Evolutionary conservation across 1,284 basidiomycete species (phyloP).

Genomic region (Inonotus hispidus): DNA sequence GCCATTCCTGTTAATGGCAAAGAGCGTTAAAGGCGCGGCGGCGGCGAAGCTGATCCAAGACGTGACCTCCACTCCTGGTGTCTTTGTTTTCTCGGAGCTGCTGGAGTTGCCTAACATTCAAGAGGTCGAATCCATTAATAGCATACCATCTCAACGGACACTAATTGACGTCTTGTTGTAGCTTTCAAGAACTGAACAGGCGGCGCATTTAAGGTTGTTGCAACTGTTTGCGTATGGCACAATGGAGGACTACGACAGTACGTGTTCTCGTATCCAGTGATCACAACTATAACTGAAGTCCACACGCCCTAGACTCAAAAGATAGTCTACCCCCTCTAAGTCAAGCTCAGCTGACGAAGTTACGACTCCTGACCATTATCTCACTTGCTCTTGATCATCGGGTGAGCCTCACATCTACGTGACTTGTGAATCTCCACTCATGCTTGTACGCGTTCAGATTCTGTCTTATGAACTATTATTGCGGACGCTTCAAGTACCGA

Average conservation of each 20-base stretch:
- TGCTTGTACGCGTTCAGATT: conserved; percentile 41
- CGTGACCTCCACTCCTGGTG: conserved; percentile 81
- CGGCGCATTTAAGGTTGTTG: conserved; percentile 58
- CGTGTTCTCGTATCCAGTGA: conserved; percentile 14
- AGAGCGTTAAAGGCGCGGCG: conserved; percentile 84
- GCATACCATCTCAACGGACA: no score
- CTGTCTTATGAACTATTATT: conserved; percentile 69
- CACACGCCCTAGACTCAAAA: conserved; percentile 48
- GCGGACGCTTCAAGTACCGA: conserved; percentile 61
- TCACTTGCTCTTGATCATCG: conserved; percentile 69
- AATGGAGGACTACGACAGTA: conserved; percentile 68
- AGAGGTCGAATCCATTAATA: conserved; percentile 47
- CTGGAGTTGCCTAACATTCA: conserved; percentile 77
- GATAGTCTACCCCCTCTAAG: conserved; percentile 64
- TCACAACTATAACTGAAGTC: not conserved
- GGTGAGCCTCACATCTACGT: conserved; percentile 39
- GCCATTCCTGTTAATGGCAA: conserved; percentile 85
- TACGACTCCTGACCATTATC: conserved; percentile 89
- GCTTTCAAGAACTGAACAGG: conserved; percentile 60
- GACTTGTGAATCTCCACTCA: not conserved
- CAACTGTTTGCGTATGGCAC: conserved; percentile 88
- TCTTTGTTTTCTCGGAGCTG: conserved; percentile 88
- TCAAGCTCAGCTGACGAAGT: conserved; percentile 71
- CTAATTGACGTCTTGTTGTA: conserved; percentile 30
- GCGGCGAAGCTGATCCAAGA: conserved; percentile 86